Evolutionary conservation across 1,284 basidiomycete genomes (phyloP).

Genomic region (Fomitopsis palustris): DNA sequence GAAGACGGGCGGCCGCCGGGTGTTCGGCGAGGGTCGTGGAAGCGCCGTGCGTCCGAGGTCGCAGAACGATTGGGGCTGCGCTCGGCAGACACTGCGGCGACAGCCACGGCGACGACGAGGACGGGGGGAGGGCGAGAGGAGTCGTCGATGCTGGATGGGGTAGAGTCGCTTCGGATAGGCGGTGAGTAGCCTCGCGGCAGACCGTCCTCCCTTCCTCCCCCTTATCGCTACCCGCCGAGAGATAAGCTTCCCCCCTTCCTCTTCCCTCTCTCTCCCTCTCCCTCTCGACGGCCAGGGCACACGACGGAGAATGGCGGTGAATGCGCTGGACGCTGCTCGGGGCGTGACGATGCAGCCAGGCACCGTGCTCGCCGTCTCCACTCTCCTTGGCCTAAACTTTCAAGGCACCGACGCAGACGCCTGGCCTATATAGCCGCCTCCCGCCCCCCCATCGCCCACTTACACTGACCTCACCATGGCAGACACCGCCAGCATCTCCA

Average conservation of each 20-base stretch:
- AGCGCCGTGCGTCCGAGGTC: background rate
- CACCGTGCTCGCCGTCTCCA: background rate
- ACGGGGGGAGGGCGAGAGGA: too few species aligned
- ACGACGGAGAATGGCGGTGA: too few species aligned
- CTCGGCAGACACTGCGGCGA: constrained; percentile 3
- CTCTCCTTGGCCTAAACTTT: background rate
- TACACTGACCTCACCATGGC: constrained; percentile 5
- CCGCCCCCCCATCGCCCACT: background rate
- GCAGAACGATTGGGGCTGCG: constrained; percentile 3
- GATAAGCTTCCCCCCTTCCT: constrained; percentile 12
- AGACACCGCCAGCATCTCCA: constrained; percentile 9
- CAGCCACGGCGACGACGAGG: constrained; percentile 6
- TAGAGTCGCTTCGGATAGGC: constrained; percentile 12
- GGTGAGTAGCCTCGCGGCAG: constrained; percentile 21
- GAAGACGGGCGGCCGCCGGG: background rate
- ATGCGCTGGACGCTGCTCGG: background rate
- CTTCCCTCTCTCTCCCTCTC: too few species aligned
- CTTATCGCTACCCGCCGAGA: background rate
- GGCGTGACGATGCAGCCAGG: background rate
- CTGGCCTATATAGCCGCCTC: background rate
- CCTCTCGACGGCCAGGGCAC: too few species aligned
- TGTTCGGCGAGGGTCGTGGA: background rate
- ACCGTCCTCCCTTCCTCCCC: background rate
- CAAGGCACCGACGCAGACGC: background rate
- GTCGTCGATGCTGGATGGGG: constrained; percentile 7